These are phyloP conservation scores for Pyrenula aspistea DNA, from an alignment of 495 filamentous ascomycete species.

Conservation along the genomic window DNA sequence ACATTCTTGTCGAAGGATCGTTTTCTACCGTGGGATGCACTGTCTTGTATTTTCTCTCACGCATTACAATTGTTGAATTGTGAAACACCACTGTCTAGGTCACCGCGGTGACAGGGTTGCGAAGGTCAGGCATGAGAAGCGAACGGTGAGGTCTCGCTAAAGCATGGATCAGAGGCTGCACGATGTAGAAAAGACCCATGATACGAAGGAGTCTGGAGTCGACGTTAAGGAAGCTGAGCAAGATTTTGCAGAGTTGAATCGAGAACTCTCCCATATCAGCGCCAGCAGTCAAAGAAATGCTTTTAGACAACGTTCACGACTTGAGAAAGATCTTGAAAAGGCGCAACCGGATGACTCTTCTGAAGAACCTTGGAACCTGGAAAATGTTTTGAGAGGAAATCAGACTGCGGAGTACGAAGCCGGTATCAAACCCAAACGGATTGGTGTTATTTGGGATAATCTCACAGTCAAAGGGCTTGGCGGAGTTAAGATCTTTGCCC, in stretches of 20 bases:
- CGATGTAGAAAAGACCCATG: too few relatives aligned
- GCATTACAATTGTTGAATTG: too few relatives aligned
- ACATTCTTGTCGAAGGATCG: too few relatives aligned
- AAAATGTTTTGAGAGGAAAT: conserved; percentile 54
- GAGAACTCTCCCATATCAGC: conserved; percentile 58
- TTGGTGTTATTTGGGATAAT: conserved; percentile 70
- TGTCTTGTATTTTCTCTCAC: too few relatives aligned
- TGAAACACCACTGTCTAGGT: too few relatives aligned
- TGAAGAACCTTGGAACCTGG: conserved; percentile 58
- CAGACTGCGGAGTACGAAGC: conserved; percentile 57
- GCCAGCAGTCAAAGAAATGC: conserved; percentile 34
- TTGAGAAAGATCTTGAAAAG: conserved; percentile 42
- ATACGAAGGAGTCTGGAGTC: conserved; percentile 38
- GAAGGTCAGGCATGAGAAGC: too few relatives aligned
- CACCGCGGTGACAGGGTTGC: too few relatives aligned
- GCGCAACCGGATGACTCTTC: conserved; percentile 29
- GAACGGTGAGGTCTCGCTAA: too few relatives aligned
- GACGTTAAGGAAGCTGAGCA: conserved; percentile 63
- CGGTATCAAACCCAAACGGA: conserved; percentile 68
- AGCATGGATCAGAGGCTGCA: too few relatives aligned
- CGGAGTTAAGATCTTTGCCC: conserved; percentile 62
- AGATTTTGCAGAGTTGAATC: conserved; percentile 64
- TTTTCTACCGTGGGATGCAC: too few relatives aligned
- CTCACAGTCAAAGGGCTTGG: conserved; percentile 70
- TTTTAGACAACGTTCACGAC: conserved; percentile 22